A percentile compares a stretch with the other conserved stretches of the same genome.
These are phyloP conservation scores for Orbilia oligospora DNA, from an alignment of 2,329 filamentous ascomycete species.

Conservation along the genomic window DNA sequence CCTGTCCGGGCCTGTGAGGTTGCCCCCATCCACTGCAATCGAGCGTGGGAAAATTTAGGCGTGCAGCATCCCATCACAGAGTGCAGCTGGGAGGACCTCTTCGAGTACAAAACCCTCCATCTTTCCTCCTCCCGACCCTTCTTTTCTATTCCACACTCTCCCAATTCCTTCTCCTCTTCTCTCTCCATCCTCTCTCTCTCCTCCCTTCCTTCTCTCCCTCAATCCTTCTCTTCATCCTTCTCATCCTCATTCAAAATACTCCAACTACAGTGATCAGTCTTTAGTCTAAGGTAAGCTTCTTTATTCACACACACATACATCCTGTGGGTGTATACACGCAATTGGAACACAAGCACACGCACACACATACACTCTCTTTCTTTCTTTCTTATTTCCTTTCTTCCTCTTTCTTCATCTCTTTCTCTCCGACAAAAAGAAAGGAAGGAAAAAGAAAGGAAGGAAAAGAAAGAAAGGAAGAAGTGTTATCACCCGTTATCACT, in stretches of 20 bases:
- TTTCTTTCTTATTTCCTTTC: no score
- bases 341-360: conserved; percentile 4
- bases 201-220: conserved; percentile 3
- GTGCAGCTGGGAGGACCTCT: conserved; percentile 37
- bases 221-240: conserved; percentile 40
- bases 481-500: conserved; percentile 40
- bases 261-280: conserved; percentile 57
- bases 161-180: conserved; percentile 49
- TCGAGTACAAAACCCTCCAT: conserved; percentile 61
- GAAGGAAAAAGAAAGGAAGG: background rate
- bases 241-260: conserved; percentile 53
- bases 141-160: conserved; percentile 45
- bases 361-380: background rate
- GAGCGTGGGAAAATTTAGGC: conserved; percentile 19
- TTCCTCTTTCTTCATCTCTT: no score
- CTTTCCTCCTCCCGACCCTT: conserved; percentile 56
- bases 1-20: conserved; percentile 19
- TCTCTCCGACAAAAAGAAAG: background rate
- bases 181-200: conserved; percentile 13
- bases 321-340: no score
- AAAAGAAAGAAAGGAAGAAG: background rate
- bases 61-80: conserved; percentile 31
- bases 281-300: conserved; percentile 58
- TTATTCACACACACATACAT: background rate
- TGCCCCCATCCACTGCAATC: conserved; percentile 13